Base-by-base conservation (phyloP, 129 eudicot genomes). In the Escallonia rubra region DNA sequence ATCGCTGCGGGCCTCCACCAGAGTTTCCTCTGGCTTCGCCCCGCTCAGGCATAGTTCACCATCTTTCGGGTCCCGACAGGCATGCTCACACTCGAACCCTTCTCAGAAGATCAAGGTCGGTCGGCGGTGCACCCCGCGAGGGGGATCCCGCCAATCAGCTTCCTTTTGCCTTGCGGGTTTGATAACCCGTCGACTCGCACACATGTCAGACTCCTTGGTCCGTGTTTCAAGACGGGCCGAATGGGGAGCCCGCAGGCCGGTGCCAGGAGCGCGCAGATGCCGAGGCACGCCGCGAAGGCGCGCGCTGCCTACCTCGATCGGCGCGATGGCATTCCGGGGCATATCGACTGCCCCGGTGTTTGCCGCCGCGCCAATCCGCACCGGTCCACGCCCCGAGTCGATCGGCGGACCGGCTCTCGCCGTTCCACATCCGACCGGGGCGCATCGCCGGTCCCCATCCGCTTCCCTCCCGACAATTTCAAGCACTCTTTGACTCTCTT, bases 381-480 rank as follows among this genome's bases (percentile, higher is more conserved):
- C 40, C 6, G 41, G 61, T 57, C 41, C 8, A 57, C 34, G 60
- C 34, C 65, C 57, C 67, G 67, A 41, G 38, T 59, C 44, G 45
- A 59, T 59, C 56, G 74, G 14, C 58, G 23, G 51, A 45, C 40
- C 74, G 66, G 64, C 43, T 13, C 49, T 40, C 2, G 43, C 72
- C 63, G 54, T 53, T 55, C 62, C 72, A 53, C 72, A 67, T 53
- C 64, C 54, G 54, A 56, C 64, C 63, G 53, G 64, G 72, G 51
- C 72, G 47, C 72, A 68, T 56, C 63, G 63, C 38, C 61, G 42
- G 54, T 54, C 64, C 64, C 72, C 63, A 56, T 68, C 41, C 64
- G 63, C 72, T 68, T 68, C 72, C 64, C 13, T 48, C 69, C 43
- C 69, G 43, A 64, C 4, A 64, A 64, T 64, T 64, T 64, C 69